Percentiles rank a stretch among this genome's conserved stretches.
Evolutionary conservation across 257 asterid species (phyloP).

Genomic region (Scutellaria minor): DNA sequence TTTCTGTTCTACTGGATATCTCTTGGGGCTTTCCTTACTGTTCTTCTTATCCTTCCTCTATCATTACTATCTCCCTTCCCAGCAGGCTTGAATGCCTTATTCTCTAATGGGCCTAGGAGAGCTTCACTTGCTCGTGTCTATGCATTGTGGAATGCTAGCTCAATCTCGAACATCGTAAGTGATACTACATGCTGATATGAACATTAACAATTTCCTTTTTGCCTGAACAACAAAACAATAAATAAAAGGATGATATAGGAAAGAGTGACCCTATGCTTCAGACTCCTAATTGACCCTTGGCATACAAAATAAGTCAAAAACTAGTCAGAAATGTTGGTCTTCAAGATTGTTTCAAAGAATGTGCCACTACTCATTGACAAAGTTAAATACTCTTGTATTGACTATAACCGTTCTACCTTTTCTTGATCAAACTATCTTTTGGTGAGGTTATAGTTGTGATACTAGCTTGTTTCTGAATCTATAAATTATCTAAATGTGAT

Average conservation of each 20-base stretch:
- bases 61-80: conserved; percentile 94
- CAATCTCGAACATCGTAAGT: conserved; percentile 84
- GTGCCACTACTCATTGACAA: not conserved
- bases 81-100: conserved; percentile 93
- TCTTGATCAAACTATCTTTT: not conserved
- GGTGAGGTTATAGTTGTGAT: not conserved
- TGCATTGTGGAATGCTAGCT: conserved; percentile 91
- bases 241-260: conserved; percentile 12
- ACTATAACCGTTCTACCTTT: not conserved
- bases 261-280: not conserved
- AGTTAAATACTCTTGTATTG: not conserved
- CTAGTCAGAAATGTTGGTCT: not conserved
- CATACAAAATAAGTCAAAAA: not conserved
- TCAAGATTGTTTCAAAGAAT: not conserved
- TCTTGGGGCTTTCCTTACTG: conserved; percentile 86
- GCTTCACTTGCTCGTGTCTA: conserved; percentile 90
- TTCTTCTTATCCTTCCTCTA: conserved; percentile 89
- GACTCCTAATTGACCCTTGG: not conserved
- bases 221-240: not conserved
- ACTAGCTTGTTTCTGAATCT: not conserved
- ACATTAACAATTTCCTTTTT: conserved; percentile 17
- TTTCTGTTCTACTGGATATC: conserved; percentile 90
- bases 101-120: conserved; percentile 87
- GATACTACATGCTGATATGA: conserved; percentile 17
- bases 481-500: conserved; percentile 16